Base-by-base conservation (phyloP, 1,139 yeast genomes). In the Saccharomyces uvarum region DNA sequence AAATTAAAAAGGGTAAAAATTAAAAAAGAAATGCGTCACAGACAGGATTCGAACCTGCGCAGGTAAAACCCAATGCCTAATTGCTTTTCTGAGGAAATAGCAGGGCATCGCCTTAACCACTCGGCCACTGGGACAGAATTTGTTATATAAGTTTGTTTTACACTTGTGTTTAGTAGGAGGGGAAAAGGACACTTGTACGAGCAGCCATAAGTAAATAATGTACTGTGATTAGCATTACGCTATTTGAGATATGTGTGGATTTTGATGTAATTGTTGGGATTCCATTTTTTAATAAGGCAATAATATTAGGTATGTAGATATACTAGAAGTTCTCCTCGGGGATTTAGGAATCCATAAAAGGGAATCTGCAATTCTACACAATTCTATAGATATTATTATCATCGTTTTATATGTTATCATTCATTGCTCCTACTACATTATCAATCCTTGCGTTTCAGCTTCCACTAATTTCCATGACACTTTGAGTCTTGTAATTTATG, bases 41-140 rank as follows among this genome's bases (percentile, higher is more conserved):
- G 81, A 78, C 81, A 78, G 81, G 82, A 78, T 78, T 78, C 82
- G 81, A 78, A 78, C 81, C 81, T 78, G 81, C 81, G 81, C 74
- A 78, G 80, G 81, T 71, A 77, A 72, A 77, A 74, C 80, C 79
- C 79, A 77, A 76, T 74, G 77, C 78, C 78, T 75, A 59, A 54
- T 61, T 60, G 68, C 70, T 63, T 54, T 64, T 63, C 61, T 58
- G 53, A 56, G 60, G 64, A 67, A 63, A 68, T 81, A 82, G 86
- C 86, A 82, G 88, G 87, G 87, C 84, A 81, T 81, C 88, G 86
- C 88, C 87, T 83, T 83, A 83, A 83, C 88, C 88, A 82, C 88
- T 83, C 88, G 87, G 87, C 86, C 87, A 83, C 86, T 80, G 86
- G 76, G 74, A 77, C 82, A 24, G 16, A 46, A 46, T 46, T 11